Base-by-base conservation (phyloP, 2,329 filamentous ascomycete genomes). In the Didymella segeticola region DNA sequence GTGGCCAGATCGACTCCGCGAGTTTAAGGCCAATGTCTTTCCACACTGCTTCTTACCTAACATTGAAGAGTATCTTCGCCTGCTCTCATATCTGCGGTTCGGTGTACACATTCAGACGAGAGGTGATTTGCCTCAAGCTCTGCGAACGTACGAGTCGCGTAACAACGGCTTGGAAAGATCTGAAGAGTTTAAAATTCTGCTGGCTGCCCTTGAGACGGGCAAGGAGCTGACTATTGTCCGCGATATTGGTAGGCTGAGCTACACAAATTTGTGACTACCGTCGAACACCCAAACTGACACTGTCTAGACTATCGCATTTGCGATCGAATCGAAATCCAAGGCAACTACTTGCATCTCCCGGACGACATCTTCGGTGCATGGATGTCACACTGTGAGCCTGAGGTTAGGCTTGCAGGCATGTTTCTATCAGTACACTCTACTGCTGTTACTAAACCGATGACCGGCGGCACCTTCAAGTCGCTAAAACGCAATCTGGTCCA, bases 361-460 rank as follows among this genome's bases (percentile, higher is more conserved):
- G 86, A 78, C 25, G 56, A 57, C 12, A 60, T 74, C 1, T 74
- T 79, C 15, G 69, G 67, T n/a, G 51, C 54, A 3, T 74, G 80
- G 55, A 64, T 80, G 36, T 63, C 68, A 5, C 65, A 75, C 43
- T 63, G 61, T 8, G 70, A 74, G 9, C 67, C 73, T 5, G 68
- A 69, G 58, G 87, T 93, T 46, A 86, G 92, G 23, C 84, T 92
- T 20, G 84, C 92, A n/a, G 90, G 90, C 0, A 82, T 97, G 30
- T 91, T 91, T 23, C 82, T 97, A 11, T 82, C 96, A 7, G 85
- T 91, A 11, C 87, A 88, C 9, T 93, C 91, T 0, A 85, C 87
- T 9, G 86, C 89, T 2, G 88, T 88, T 1, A 91, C 89, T 3
- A 86, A 85, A 46, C 89, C 91, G 1, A 87, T 96, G 46, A 87